Evolutionary conservation across 768 basidiomycete species (phyloP), one percentile per base, ranked within the genome.

Genomic region (Calocybe cyanea): DNA sequence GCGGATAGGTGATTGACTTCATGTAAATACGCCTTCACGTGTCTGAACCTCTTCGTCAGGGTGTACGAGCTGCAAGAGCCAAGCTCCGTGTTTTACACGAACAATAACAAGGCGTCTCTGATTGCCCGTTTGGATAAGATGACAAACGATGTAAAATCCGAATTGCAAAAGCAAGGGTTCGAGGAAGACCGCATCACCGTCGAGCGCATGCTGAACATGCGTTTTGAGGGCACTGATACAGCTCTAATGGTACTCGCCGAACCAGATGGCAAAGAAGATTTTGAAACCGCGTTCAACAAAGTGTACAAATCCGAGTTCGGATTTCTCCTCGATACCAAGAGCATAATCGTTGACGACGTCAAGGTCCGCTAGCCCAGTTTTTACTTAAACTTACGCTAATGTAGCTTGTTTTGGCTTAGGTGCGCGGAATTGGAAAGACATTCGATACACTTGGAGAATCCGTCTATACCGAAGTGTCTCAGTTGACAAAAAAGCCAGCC

Each of bases 151-250:
- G 92, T 93, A 11, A 71, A 64, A 42, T 60, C 62, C 1, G 89
- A 90, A 60, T 76, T 95, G n/a, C 58, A 64, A 46, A 73, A 70
- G 19, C 92, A 96, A 63, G 94, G 93, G 0, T 95, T 96, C 60
- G 77, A 80, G 56, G 81, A 72, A 9, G 69, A 78, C 9, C 76
- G 81, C n/a, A 76, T 95, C 40, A 70, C 75, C 43, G 65, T 87
- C 4, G 94, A 95, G 62, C 76, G 85, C 17, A 85, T 86, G 83
- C 69, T 92, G 35, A 92, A 92, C 58, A 92, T 92, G 90, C 81
- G 92, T 17, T 94, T 93, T 54, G 87, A 93, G 39, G 92, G 92
- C 2, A 93, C 90, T 0, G 92, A 95, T 65, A 98, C 95, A 0
- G 78, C 92, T 13, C 63, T 97, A 53, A 95, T 97, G 91, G 79